These are phyloP conservation scores for Lactifluus volemus DNA, from an alignment of 768 basidiomycete species.

Conservation along the genomic window DNA sequence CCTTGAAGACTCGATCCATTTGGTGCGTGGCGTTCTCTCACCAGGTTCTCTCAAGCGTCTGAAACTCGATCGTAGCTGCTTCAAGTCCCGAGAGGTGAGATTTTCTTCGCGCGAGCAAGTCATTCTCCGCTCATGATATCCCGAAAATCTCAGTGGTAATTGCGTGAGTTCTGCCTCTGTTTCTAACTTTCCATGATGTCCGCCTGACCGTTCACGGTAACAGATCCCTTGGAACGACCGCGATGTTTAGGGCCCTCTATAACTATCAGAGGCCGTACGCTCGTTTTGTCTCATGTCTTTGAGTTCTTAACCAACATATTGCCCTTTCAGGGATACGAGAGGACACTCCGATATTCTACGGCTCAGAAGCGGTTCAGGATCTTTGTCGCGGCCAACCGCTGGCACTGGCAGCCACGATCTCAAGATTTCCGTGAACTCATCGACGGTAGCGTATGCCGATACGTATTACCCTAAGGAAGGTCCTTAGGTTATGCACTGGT, in stretches of 20 bases:
- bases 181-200: background rate
- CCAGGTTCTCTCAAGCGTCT: background rate
- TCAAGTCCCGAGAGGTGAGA: slow-evolving; percentile 10
- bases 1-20: background rate
- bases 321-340: background rate
- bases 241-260: background rate
- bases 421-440: background rate
- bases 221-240: background rate
- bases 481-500: background rate
- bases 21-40: background rate
- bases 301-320: background rate
- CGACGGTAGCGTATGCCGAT: background rate
- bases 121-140: background rate
- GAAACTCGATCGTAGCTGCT: background rate
- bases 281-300: background rate
- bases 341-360: background rate
- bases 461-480: background rate
- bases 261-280: background rate
- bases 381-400: background rate
- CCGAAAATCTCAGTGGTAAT: slow-evolving; percentile 1
- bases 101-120: background rate
- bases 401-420: background rate
- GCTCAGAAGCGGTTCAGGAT: background rate
- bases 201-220: background rate
- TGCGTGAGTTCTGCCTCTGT: background rate